Evolutionary conservation across 2,329 filamentous ascomycete genomes (phyloP), one percentile per base, ranked within the genome.

Genomic region (Ambrosiella xylebori): DNA sequence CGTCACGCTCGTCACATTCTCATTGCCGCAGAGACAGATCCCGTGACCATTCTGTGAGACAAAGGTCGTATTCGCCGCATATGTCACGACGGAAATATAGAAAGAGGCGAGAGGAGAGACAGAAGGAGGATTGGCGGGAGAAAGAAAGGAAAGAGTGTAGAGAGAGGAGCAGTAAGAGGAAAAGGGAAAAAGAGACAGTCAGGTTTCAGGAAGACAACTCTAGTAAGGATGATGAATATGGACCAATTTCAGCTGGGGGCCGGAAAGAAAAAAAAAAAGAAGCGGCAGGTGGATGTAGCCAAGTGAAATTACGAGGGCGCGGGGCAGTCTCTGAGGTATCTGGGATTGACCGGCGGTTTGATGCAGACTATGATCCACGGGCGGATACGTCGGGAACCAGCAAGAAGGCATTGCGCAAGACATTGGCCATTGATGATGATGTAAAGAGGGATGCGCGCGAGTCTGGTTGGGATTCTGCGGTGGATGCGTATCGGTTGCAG

Each of bases 301-400:
- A 56, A 17, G 45, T 56, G 1, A 76, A 71, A 57, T 71, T 74
- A n/a, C 82, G 86, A 36, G 88, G 88, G 8, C 80, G 88, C 44
- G 88, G 88, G 41, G 79, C 79, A 12, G 74, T 79, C 44, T 72
- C 76, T 3, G 76, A 76, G 1, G 69, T 72, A 4, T 82, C 82
- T 35, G 81, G 79, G 8, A 94, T 96, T 63, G 89, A 96, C 65
- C 74, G 78, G 27, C 86, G 86, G 56, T 97, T 96, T 68, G 82
- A 85, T 0, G 73, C 80, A 1, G 77, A 74, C 54, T 85, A 84
- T 63, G 74, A 81, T 60, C 76, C 78, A 0, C 75, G 69, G 6
- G 67, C 71, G n/a, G 80, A 86, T 64, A 56, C 12, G 6, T 37
- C 36, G 6, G 41, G 17, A 17, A 50, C 55, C n/a, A 38, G 17